Percentiles rank a stretch among this genome's conserved stretches.
phyloP scores from a whole-genome alignment of 1,139 yeast species.

The Wickerhamiella pararugosa region DNA sequence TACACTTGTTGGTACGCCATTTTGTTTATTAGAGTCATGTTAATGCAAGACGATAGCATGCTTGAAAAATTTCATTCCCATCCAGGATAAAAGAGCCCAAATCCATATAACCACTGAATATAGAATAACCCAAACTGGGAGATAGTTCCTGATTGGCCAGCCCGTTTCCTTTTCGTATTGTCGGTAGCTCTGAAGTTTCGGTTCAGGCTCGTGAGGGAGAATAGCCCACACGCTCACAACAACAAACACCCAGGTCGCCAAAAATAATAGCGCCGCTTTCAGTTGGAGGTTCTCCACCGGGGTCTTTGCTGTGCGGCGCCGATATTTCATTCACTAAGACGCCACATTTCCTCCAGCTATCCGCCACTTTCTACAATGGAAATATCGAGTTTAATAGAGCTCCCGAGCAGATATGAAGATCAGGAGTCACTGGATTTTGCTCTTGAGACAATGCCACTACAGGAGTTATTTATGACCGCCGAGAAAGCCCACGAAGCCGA shows the following conservation, averaged over 20 bases:
- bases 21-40: no score
- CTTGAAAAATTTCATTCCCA: constrained; percentile 59
- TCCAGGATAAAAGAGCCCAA: constrained; percentile 65
- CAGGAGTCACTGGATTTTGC: constrained; percentile 25
- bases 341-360: no score
- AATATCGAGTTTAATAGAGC: neutral
- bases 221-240: neutral
- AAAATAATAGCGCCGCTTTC: constrained; percentile 1
- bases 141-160: constrained; percentile 30
- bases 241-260: constrained; percentile 5
- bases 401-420: constrained; percentile 10
- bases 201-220: neutral
- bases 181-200: neutral
- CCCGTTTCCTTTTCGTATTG: constrained; percentile 22
- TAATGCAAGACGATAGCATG: constrained; percentile 31
- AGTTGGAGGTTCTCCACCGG: constrained; percentile 1
- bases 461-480: constrained; percentile 25
- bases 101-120: constrained; percentile 49
- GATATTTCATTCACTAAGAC: no score
- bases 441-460: constrained; percentile 28
- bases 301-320: neutral
- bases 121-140: constrained; percentile 38
- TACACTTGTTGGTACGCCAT: no score
- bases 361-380: neutral
- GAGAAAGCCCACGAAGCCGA: constrained; percentile 25